Evolutionary conservation across 2,329 filamentous ascomycete genomes (phyloP).

Genomic region (Aspergillus cejpii): DNA sequence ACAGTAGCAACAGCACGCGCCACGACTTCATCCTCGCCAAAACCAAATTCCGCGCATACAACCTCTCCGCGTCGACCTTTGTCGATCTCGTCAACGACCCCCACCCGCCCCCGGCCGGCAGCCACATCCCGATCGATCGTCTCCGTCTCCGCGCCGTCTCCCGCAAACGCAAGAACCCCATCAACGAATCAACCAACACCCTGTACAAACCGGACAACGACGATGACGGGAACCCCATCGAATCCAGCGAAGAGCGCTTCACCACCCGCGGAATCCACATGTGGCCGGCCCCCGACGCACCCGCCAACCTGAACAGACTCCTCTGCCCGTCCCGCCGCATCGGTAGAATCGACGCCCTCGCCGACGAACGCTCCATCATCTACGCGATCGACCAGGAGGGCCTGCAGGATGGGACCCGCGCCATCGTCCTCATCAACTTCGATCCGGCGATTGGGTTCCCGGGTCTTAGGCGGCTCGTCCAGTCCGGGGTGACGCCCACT

Average conservation of each 20-base stretch:
- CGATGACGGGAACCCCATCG: constrained; percentile 22
- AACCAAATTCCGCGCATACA: constrained; percentile 41
- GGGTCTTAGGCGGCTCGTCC: constrained; percentile 12
- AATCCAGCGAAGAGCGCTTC: constrained; percentile 37
- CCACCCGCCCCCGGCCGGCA: constrained; percentile 16
- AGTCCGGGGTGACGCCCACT: no score
- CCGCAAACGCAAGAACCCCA: constrained; percentile 37
- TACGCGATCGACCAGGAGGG: constrained; percentile 33
- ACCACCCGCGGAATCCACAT: constrained; percentile 34
- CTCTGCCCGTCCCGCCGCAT: constrained; percentile 36
- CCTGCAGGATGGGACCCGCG: constrained; percentile 19
- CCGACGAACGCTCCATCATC: constrained; percentile 38
- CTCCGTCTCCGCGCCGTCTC: constrained; percentile 40
- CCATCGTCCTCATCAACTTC: constrained; percentile 37
- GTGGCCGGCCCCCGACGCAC: constrained; percentile 40
- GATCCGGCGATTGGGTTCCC: constrained; percentile 33
- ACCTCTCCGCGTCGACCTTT: constrained; percentile 37
- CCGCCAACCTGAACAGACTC: constrained; percentile 32
- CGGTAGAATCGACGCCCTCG: constrained; percentile 29
- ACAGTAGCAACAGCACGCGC: constrained; percentile 5
- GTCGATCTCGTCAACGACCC: constrained; percentile 42
- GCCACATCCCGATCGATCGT: constrained; percentile 31
- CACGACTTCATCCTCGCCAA: constrained; percentile 41
- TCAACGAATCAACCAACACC: constrained; percentile 29
- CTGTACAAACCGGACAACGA: constrained; percentile 27